Evolutionary conservation across 495 filamentous ascomycete species (phyloP), one percentile per base, ranked within the genome.

Genomic region (Penicillium simplicissimum): DNA sequence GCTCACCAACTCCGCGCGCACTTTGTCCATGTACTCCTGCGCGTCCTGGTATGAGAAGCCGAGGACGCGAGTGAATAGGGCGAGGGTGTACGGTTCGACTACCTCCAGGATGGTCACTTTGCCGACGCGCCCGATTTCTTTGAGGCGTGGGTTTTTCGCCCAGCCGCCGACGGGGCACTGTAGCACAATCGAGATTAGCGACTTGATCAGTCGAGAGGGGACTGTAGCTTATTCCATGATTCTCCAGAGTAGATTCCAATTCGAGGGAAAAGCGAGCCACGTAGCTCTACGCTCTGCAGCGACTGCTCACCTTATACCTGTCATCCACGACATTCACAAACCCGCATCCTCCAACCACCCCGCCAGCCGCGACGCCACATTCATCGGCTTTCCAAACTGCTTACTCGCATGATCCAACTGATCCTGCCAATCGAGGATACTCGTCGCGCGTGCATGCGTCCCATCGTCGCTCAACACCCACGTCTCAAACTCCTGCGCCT

Each of bases 21-120:
- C 72, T 54, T 72, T 68, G 2, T 75, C 63, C 62, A 75, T 69
- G 37, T 67, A 71, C 9, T 71, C 71, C 53, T 69, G 70, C 2
- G 75, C 71, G 23, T 76, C 67, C 23, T 80, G 76, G 25, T 64
- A 69, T 0, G 69, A 60, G 69, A 79, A 82, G 0, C 82, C 83
- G 14, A 84, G 68, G 0, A 82, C 79, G 15, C 80, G 77, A 1
- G 84, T 87, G 53, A 87, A 85, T 4, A 86, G 69, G 14, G 78
- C 79, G 19, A 84, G 74, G 7, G 75, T 79, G 43, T 86, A 79
- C 7, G 80, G 82, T 57, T 85, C 75, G 47, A 87, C 56, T 0
- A 80, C 79, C n/a, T 77, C 69, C 48, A 76, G 61, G 21, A 78
- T 42, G 4, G 67, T 62, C 14, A 73, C 37, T 65, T 74, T 76